A percentile compares a stretch with the other conserved stretches of the same genome.
Evolutionary conservation across 139 green algal genomes (phyloP).

Genomic region (Gonium pectorale): DNA sequence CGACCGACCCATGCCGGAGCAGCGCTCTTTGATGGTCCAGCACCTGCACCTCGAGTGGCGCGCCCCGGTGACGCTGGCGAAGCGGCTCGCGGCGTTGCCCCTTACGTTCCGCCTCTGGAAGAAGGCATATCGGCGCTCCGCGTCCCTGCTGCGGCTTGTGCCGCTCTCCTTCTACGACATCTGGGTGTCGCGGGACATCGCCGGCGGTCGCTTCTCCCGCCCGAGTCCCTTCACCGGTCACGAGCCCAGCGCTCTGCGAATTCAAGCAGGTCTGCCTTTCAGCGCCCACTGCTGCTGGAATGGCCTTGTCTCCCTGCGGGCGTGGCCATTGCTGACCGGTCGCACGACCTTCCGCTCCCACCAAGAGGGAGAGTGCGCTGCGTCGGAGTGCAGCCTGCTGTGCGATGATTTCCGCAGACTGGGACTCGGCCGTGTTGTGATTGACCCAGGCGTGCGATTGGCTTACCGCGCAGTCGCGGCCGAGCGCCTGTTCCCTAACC

Average conservation of each 20-base stretch:
- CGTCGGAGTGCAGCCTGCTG: constrained; percentile 73
- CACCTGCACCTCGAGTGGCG: constrained; percentile 8
- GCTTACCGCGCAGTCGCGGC: constrained; percentile 50
- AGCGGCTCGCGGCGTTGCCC: neutral
- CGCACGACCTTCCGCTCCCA: constrained; percentile 51
- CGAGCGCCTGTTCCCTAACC: neutral
- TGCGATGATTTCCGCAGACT: constrained; percentile 69
- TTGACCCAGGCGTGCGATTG: constrained; percentile 69
- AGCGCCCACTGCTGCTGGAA: constrained; percentile 78
- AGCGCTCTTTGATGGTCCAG: neutral
- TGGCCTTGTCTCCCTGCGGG: constrained; percentile 63
- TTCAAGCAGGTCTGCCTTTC: constrained; percentile 60
- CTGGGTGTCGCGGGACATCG: constrained; percentile 31
- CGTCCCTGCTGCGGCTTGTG: constrained; percentile 4
- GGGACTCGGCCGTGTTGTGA: constrained; percentile 56
- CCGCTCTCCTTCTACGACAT: constrained; percentile 45
- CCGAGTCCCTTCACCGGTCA: neutral
- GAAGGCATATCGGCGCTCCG: neutral
- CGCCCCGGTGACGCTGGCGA: neutral
- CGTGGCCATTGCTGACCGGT: constrained; percentile 52
- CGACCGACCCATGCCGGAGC: neutral
- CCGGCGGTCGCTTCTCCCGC: constrained; percentile 13
- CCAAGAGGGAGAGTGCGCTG: constrained; percentile 57
- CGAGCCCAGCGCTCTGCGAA: neutral
- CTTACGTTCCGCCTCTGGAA: constrained; percentile 8